These are phyloP conservation scores for Kockovaella imperatae DNA, from an alignment of 768 basidiomycete species.

Conservation along the genomic window DNA sequence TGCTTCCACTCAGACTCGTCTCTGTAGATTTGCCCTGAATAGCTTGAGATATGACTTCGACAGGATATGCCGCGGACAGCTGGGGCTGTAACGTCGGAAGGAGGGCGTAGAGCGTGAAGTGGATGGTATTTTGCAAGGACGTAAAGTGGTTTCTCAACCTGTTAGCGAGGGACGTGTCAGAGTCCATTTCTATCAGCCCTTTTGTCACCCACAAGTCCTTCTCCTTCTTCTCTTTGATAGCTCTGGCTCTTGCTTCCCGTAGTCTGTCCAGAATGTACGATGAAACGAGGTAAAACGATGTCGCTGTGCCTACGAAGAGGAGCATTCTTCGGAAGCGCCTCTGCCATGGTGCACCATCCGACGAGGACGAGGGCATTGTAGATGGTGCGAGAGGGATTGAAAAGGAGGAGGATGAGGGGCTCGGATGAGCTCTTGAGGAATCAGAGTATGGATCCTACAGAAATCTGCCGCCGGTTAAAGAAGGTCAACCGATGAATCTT, in stretches of 20 bases:
- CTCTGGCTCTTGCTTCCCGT: constrained; percentile 21
- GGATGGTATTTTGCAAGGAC: constrained; percentile 38
- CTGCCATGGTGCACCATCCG: too few species aligned
- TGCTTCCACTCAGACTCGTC: background rate
- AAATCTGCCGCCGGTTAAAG: background rate
- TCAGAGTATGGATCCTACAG: too few species aligned
- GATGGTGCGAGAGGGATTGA: background rate
- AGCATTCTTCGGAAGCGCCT: constrained; percentile 19
- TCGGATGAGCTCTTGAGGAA: background rate
- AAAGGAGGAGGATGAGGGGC: background rate
- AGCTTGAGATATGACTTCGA: constrained; percentile 31
- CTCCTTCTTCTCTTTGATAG: constrained; percentile 22
- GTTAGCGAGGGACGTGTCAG: background rate
- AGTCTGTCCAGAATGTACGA: constrained; percentile 29
- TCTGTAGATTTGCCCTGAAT: constrained; percentile 21
- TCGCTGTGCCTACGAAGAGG: constrained; percentile 22
- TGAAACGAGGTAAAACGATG: constrained; percentile 27
- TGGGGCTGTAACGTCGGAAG: constrained; percentile 39
- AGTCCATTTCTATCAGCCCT: too few species aligned
- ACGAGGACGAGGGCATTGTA: background rate
- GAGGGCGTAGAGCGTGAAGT: constrained; percentile 43
- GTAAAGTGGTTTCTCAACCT: constrained; percentile 39
- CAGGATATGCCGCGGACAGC: constrained; percentile 28
- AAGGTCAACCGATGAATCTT: background rate
- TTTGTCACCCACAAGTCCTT: constrained; percentile 31